These are phyloP conservation scores for Populus deltoides DNA, from an alignment of 345 rosid species.

Conservation along the genomic window DNA sequence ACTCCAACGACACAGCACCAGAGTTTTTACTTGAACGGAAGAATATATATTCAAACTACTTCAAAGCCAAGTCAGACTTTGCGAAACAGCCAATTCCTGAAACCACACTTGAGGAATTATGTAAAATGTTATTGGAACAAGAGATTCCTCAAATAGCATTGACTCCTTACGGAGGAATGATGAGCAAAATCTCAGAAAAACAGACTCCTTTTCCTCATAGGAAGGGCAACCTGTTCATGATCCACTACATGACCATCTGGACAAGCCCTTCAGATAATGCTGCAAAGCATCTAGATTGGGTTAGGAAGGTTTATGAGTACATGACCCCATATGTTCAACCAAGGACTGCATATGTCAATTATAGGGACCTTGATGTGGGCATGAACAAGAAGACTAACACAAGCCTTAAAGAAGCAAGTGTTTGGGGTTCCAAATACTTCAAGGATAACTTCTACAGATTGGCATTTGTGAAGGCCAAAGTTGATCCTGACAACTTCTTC, in stretches of 20 bases:
- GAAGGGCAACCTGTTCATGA: conserved; percentile 21
- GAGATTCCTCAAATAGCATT: conserved; percentile 51
- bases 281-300: conserved; percentile 16
- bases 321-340: conserved; percentile 21
- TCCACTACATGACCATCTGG: conserved; percentile 23
- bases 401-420: background rate
- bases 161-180: conserved; percentile 76
- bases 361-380: conserved; percentile 24
- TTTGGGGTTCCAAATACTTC: conserved; percentile 11
- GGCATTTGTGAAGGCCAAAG: conserved; percentile 19
- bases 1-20: conserved; percentile 14
- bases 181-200: conserved; percentile 43
- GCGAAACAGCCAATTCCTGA: conserved; percentile 29
- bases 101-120: conserved; percentile 19
- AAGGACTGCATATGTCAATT: conserved; percentile 22
- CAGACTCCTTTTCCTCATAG: conserved; percentile 31
- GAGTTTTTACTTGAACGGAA: conserved; percentile 33
- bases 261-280: background rate
- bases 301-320: conserved; percentile 12
- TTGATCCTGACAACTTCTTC: conserved; percentile 28
- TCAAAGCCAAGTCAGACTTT: conserved; percentile 46
- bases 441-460: conserved; percentile 12
- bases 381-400: background rate
- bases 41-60: conserved; percentile 8
- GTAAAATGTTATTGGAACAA: conserved; percentile 42